Evolutionary conservation across 2,329 filamentous ascomycete species (phyloP), one percentile per base, ranked within the genome.

Genomic region (Talaromyces atroroseus): DNA sequence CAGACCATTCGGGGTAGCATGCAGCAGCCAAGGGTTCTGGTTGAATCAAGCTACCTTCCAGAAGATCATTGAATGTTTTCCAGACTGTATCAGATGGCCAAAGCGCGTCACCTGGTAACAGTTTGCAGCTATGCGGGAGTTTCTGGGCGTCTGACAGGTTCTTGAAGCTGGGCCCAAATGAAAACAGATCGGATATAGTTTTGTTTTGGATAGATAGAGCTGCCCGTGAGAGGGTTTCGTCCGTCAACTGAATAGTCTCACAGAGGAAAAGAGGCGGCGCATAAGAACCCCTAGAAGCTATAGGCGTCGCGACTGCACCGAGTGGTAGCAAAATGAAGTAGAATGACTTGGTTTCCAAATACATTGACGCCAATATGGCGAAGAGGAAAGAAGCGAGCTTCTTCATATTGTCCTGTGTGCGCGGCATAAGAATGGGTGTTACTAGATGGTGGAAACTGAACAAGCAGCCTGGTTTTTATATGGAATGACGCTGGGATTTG

Each of bases 11-110:
- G 6, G 44, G 21, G 59, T 73, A 67, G 38, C 72, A 74, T 6
- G 68, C 62, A 16, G 60, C 59, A 4, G 65, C 71, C 1, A 65
- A 61, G 3, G 71, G 72, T 1, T 60, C 61, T 6, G 69, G 65
- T n/a, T 63, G 61, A 11, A 72, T 61, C 23, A 76, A 65, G 52
- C 68, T 67, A 1, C 73, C 71, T 10, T 64, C 60, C 24, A 75
- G 60, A 3, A 72, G 68, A n/a, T 57, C 52, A 54, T 76, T 76
- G 32, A 76, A 63, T 1, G 60, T 47, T 8, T 62, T 59, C 74
- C 74, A 76, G 34, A 70, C 61, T 2, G 66, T 52, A 11, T 54
- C 23, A 3, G 66, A 63, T 2, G 74, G 74, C 73, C 74, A 76
- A 59, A 71, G 75, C 11, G 36, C 56, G 44, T 73, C 61, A 38